Percentiles rank a stretch among this genome's conserved stretches.
Conservation (phyloP, 1,284 basidiomycete species). For the Tylopilus orsonianus region DNA sequence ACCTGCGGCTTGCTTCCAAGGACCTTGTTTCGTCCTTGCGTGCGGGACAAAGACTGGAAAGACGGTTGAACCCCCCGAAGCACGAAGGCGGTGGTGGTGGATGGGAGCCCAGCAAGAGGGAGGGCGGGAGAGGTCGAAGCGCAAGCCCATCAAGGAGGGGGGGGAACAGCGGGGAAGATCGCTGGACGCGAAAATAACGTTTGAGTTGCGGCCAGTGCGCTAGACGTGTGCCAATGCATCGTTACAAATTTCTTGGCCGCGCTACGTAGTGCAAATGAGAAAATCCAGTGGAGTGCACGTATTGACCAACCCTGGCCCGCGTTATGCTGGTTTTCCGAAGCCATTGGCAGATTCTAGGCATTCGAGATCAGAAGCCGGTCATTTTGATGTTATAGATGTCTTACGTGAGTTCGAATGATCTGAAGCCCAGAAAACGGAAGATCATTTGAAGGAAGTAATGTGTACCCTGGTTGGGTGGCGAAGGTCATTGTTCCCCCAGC, state of each 20-base stretch:
- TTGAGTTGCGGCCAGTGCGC: neutral
- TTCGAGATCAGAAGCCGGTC: no score
- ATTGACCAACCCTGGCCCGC: no score
- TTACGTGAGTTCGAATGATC: neutral
- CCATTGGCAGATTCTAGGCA: no score
- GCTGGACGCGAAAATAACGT: slow-evolving; percentile 65
- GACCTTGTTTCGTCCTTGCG: slow-evolving; percentile 78
- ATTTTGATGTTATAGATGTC: no score
- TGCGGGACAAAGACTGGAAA: slow-evolving; percentile 81
- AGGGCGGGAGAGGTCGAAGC: slow-evolving; percentile 63
- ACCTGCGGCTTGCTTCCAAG: slow-evolving; percentile 84
- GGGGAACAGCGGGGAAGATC: slow-evolving; percentile 68
- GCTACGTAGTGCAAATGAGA: neutral
- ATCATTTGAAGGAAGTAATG: neutral
- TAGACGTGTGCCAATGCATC: no score
- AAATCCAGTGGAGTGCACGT: neutral
- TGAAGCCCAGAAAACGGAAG: neutral
- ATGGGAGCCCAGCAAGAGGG: slow-evolving; percentile 75
- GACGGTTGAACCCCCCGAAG: slow-evolving; percentile 69
- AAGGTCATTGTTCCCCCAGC: neutral
- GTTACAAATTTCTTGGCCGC: neutral
- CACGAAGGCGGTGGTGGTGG: slow-evolving; percentile 65
- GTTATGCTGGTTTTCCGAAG: no score
- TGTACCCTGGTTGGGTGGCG: no score
- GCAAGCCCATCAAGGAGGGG: slow-evolving; percentile 66